phyloP scores from a whole-genome alignment of 306 rosid species.

The Hippophae rhamnoides region DNA sequence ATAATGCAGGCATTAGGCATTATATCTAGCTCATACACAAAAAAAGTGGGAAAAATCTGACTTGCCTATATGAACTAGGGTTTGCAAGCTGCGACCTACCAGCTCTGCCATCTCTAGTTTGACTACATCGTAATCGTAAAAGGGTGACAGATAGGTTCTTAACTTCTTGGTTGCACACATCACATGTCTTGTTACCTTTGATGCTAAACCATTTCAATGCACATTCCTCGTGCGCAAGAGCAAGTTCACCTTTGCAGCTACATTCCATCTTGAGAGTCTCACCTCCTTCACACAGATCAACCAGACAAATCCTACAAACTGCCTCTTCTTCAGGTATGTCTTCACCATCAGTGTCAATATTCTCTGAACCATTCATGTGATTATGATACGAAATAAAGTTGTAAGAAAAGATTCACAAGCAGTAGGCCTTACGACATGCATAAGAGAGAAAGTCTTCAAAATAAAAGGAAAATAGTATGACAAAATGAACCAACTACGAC shows the following conservation, averaged over 20 bases:
- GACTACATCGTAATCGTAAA: conserved; percentile 56
- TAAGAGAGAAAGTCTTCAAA: not conserved
- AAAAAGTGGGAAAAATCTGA: not conserved
- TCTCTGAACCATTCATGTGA: conserved; percentile 44
- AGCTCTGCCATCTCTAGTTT: conserved; percentile 38
- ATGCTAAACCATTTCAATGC: conserved; percentile 94
- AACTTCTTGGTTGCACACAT: conserved; percentile 90
- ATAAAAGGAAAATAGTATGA: not conserved
- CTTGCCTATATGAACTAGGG: conserved; percentile 67
- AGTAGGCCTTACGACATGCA: conserved; percentile 1
- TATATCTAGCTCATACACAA: too few species aligned
- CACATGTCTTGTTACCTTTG: conserved; percentile 91
- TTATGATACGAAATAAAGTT: conserved; percentile 14
- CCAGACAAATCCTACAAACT: conserved; percentile 85
- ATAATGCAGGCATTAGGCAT: too few species aligned
- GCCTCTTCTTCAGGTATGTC: conserved; percentile 93
- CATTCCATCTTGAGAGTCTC: conserved; percentile 95
- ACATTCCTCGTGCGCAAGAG: conserved; percentile 92
- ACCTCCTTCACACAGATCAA: conserved; percentile 96
- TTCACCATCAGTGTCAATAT: conserved; percentile 48
- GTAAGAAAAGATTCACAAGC: conserved; percentile 1
- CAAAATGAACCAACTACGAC: too few species aligned
- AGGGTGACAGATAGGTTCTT: conserved; percentile 79
- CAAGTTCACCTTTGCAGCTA: conserved; percentile 98
- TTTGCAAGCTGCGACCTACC: conserved; percentile 38